These are phyloP conservation scores for Aspergillus avenaceus DNA, from an alignment of 495 filamentous ascomycete species.

Conservation along the genomic window DNA sequence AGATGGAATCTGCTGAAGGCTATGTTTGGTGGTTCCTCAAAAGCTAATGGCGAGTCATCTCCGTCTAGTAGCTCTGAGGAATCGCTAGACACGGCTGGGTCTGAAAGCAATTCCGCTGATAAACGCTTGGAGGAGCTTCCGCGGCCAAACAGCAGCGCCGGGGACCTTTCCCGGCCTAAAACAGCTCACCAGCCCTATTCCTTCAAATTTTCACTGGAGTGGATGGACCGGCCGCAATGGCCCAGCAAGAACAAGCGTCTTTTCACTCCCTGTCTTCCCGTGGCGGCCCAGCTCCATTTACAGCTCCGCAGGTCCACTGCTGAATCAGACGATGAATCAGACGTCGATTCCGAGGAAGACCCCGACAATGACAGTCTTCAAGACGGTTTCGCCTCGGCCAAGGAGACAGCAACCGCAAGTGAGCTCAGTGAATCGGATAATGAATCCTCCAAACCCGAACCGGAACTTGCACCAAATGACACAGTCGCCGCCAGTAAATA, in stretches of 20 bases:
- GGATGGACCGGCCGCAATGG: constrained; percentile 55
- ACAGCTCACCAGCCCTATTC: constrained; percentile 56
- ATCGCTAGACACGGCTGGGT: constrained; percentile 22
- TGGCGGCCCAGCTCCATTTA: constrained; percentile 53
- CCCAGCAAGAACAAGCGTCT: constrained; percentile 57
- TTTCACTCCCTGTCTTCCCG: constrained; percentile 70
- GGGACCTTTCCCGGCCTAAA: constrained; percentile 30
- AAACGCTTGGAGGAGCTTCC: constrained; percentile 28
- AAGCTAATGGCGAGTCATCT: constrained; percentile 24
- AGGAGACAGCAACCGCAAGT: constrained; percentile 9
- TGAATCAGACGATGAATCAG: constrained; percentile 25
- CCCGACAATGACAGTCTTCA: constrained; percentile 4
- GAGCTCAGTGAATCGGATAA: constrained; percentile 10
- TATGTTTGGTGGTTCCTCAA: constrained; percentile 48
- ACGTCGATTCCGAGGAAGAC: constrained; percentile 20
- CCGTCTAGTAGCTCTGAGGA: constrained; percentile 38
- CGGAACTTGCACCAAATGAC: constrained; percentile 16
- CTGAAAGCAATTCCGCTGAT: constrained; percentile 25
- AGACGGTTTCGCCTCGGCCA: constrained; percentile 2
- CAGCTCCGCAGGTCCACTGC: constrained; percentile 29
- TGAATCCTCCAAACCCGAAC: constrained; percentile 3
- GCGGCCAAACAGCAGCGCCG: constrained; percentile 18
- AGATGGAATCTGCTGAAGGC: constrained; percentile 68
- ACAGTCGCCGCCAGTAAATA: constrained; percentile 58
- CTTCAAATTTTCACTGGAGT: constrained; percentile 80